A percentile compares a stretch with the other conserved stretches of the same genome.
Evolutionary conservation across 306 rosid genomes (phyloP).

Genomic region (Purshia tridentata): DNA sequence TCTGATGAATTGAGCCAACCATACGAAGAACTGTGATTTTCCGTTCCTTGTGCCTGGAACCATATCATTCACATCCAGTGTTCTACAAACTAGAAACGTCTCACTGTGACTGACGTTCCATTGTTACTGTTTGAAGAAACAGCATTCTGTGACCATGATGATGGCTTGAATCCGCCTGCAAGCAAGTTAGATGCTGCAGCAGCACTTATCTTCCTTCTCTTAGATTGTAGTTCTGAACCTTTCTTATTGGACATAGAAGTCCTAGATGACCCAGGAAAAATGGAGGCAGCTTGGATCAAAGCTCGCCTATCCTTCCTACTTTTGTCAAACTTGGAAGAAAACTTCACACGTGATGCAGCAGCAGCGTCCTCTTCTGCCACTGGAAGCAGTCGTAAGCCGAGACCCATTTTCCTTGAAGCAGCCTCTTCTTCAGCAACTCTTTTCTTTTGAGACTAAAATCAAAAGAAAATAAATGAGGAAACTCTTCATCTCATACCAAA

Average conservation of each 20-base stretch:
- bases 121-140: constrained; percentile 33
- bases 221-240: constrained; percentile 59
- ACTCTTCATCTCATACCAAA: not conserved
- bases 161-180: constrained; percentile 59
- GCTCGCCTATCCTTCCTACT: constrained; percentile 75
- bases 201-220: constrained; percentile 78
- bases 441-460: constrained; percentile 78
- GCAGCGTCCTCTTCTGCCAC: constrained; percentile 57
- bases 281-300: constrained; percentile 55
- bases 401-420: constrained; percentile 64
- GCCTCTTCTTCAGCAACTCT: constrained; percentile 87
- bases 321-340: constrained; percentile 60
- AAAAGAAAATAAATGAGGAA: constrained; percentile 11
- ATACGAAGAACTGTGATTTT: not conserved
- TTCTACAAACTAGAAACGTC: constrained; percentile 14
- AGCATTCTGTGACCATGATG: constrained; percentile 60
- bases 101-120: constrained; percentile 32
- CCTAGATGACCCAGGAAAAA: constrained; percentile 53
- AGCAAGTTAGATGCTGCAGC: constrained; percentile 58
- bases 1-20: not conserved
- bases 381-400: constrained; percentile 73
- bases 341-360: constrained; percentile 56
- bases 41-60: not conserved
- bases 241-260: constrained; percentile 46
- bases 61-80: not conserved